Percentiles rank a stretch among this genome's conserved stretches.
phyloP scores from a whole-genome alignment of 1,284 basidiomycete species.

The Puccinia novopanici region DNA sequence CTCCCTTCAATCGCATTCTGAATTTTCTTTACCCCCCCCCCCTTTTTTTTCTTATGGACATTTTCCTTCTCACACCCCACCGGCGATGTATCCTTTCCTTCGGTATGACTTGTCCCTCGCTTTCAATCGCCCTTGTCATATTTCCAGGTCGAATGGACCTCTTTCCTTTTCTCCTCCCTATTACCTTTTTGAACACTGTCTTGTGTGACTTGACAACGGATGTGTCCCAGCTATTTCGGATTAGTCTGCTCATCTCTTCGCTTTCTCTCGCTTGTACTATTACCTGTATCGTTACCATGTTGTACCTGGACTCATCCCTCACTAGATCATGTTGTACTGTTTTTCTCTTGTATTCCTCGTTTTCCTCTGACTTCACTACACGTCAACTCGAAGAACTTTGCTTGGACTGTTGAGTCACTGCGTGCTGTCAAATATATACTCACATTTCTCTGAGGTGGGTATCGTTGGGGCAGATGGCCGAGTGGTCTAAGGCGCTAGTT shows the following conservation, averaged over 20 bases:
- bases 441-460: background rate
- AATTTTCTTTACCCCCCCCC: background rate
- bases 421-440: background rate
- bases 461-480: conserved; percentile 30
- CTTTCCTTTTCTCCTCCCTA: too few species aligned
- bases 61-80: too few species aligned
- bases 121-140: too few species aligned
- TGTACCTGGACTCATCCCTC: background rate
- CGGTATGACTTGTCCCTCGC: too few species aligned
- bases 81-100: too few species aligned
- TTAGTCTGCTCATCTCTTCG: too few species aligned
- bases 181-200: too few species aligned
- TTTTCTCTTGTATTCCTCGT: background rate
- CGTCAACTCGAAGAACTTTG: background rate
- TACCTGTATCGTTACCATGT: background rate
- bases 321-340: background rate
- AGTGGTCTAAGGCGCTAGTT: too few species aligned
- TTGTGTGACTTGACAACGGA: too few species aligned
- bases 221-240: too few species aligned
- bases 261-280: background rate
- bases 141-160: too few species aligned
- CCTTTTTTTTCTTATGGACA: too few species aligned
- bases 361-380: background rate
- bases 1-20: background rate
- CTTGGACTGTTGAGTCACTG: background rate